Evolutionary conservation across 306 rosid genomes (phyloP), one percentile per base, ranked within the genome.

Genomic region (Inga laurina): DNA sequence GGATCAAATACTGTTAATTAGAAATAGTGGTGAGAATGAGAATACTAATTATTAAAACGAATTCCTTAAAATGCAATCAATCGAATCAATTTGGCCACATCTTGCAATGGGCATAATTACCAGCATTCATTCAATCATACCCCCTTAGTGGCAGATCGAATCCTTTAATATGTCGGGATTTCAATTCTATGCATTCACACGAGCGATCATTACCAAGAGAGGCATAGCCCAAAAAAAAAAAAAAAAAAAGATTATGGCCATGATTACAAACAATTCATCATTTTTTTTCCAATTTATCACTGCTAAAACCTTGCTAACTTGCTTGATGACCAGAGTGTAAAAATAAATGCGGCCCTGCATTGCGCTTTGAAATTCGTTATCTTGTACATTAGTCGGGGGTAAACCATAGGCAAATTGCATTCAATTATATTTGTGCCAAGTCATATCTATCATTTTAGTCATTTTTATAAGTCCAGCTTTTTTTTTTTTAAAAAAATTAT

Each of bases 21-120:
- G 13, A 3, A 45, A 45, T 2, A 11, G 52, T 3, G 0, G 52
- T 2, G 51, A 46, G 51, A 2, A 46, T 13, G 14, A 4, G 46
- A 80, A 80, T 41, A 27, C 18, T 39, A 21, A 59, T 30, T 13
- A 16, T 0, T 15, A 22, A 5, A 8, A 69, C 11, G 39, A 35
- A 46, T 65, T 81, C 22, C 75, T 64, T 74, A 15, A 49, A 65
- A 51, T 16, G 75, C 69, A 65, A 64, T 74, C 74, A 44, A 71
- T 71, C 21, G 48, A 71, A 44, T 43, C 30, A 46, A 49, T 79
- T 16, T 0, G 59, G 77, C 43, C 70, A 24, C 45, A 54, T 15
- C 10, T 13, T 49, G 70, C 39, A 13, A 9, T 39, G 45, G 27
- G 54, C 34, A 52, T 68, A 54, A 70, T 79, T 54, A 59, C 14